Percentiles rank a stretch among this genome's conserved stretches.
These are phyloP conservation scores for Herpetomonas muscarum DNA, from an alignment of 208 protist species.

Conservation along the genomic window DNA sequence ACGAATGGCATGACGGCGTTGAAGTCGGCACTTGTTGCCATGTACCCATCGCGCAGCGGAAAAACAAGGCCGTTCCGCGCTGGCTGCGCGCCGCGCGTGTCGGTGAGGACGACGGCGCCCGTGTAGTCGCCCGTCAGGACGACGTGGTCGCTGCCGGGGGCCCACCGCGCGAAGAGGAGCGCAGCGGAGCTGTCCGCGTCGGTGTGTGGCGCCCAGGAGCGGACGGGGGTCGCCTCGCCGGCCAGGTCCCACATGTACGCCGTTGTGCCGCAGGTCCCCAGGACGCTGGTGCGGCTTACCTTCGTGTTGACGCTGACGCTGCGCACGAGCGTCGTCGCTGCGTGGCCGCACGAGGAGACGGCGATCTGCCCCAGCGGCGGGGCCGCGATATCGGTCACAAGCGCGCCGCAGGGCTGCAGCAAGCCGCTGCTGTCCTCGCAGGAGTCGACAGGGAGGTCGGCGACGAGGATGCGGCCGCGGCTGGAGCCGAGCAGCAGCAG, in stretches of 20 bases:
- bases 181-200: constrained; percentile 21
- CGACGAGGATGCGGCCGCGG: constrained; percentile 64
- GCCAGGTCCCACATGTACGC: constrained; percentile 70
- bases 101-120: constrained; percentile 55
- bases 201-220: constrained; percentile 44
- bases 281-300: constrained; percentile 30
- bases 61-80: constrained; percentile 21
- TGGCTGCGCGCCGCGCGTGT: constrained; percentile 32
- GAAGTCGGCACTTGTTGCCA: constrained; percentile 45
- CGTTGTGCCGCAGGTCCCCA: constrained; percentile 33
- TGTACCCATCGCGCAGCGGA: constrained; percentile 28
- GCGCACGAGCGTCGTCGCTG: constrained; percentile 62
- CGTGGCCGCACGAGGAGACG: constrained; percentile 47
- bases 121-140: constrained; percentile 73
- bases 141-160: constrained; percentile 45
- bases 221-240: constrained; percentile 35
- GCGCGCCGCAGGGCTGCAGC: constrained; percentile 25
- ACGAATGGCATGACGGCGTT: constrained; percentile 64
- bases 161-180: constrained; percentile 72
- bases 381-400: constrained; percentile 26
- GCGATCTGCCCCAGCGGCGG: constrained; percentile 42
- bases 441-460: constrained; percentile 21
- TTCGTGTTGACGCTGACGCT: constrained; percentile 42
- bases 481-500: constrained; percentile 60
- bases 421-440: constrained; percentile 22